These are phyloP conservation scores for Tardiomyces digboiensis DNA, from an alignment of 1,139 yeast genomes.

Conservation along the genomic window DNA sequence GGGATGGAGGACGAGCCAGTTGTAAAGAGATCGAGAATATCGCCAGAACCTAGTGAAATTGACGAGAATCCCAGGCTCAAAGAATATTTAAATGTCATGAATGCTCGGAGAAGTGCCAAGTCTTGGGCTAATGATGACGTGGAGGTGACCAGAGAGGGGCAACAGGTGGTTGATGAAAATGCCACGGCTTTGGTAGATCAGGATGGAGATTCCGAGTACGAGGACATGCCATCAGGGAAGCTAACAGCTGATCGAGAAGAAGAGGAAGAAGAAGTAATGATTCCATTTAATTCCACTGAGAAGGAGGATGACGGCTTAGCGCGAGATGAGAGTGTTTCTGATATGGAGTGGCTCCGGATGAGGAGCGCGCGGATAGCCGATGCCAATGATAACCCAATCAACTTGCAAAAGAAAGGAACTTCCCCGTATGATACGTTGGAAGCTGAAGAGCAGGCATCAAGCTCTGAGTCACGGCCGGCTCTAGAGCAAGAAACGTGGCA, in stretches of 20 bases:
- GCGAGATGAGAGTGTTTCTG: constrained; percentile 38
- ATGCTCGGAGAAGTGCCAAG: constrained; percentile 53
- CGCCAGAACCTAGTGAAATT: constrained; percentile 40
- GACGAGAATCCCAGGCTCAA: constrained; percentile 59
- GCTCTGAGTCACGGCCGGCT: too few species aligned
- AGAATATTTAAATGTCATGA: constrained; percentile 79
- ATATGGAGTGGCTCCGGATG: constrained; percentile 80
- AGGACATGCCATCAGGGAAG: constrained; percentile 9
- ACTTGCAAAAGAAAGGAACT: too few species aligned
- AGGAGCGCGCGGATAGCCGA: constrained; percentile 63
- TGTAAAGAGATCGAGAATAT: constrained; percentile 20
- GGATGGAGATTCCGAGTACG: constrained; percentile 22
- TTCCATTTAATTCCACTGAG: constrained; percentile 7
- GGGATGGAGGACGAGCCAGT: constrained; percentile 24
- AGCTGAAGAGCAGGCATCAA: neutral
- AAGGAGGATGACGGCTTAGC: constrained; percentile 2
- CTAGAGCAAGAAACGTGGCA: constrained; percentile 8
- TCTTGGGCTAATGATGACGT: constrained; percentile 63
- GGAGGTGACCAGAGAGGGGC: constrained; percentile 8
- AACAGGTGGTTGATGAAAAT: constrained; percentile 16
- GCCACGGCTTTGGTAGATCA: constrained; percentile 11
- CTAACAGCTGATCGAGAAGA: constrained; percentile 17
- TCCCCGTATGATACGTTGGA: too few species aligned
- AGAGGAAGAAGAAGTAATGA: constrained; percentile 15
- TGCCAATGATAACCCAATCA: constrained; percentile 17